phyloP scores from a whole-genome alignment of 176 grass and related monocot genomes.

The Aegilops longissima region DNA sequence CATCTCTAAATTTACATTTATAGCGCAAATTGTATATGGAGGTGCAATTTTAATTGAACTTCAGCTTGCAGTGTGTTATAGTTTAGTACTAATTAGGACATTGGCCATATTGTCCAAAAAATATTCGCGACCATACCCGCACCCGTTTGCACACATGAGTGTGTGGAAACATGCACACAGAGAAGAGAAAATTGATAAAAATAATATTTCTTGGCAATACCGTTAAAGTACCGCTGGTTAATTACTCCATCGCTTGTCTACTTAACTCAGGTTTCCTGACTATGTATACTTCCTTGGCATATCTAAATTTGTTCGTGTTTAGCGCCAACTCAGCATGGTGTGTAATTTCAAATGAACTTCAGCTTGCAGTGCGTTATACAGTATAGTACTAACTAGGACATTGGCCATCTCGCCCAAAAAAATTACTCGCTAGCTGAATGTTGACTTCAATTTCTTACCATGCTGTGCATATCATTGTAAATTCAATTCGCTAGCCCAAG shows the following conservation, averaged over 20 bases:
- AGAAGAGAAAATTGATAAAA: not conserved
- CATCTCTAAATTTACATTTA: slow-evolving; percentile 1
- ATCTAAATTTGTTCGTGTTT: not conserved
- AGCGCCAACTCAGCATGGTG: not conserved
- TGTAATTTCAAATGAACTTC: not conserved
- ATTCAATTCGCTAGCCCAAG: not conserved
- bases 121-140: not conserved
- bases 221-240: not conserved
- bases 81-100: not conserved
- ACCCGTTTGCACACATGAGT: not conserved
- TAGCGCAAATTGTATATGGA: not conserved
- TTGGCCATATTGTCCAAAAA: not conserved
- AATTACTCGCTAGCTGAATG: not conserved
- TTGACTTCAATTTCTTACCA: not conserved
- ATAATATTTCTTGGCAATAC: not conserved
- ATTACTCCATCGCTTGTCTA: not conserved
- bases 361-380: not conserved
- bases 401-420: not conserved
- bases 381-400: slow-evolving; percentile 5
- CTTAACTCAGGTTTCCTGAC: not conserved
- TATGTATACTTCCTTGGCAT: not conserved
- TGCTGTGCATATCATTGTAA: not conserved
- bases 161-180: not conserved
- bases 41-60: slow-evolving; percentile 1
- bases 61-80: not conserved